Evolutionary conservation across 176 grass and related monocot species (phyloP).

Genomic region (Ensete ventricosum): DNA sequence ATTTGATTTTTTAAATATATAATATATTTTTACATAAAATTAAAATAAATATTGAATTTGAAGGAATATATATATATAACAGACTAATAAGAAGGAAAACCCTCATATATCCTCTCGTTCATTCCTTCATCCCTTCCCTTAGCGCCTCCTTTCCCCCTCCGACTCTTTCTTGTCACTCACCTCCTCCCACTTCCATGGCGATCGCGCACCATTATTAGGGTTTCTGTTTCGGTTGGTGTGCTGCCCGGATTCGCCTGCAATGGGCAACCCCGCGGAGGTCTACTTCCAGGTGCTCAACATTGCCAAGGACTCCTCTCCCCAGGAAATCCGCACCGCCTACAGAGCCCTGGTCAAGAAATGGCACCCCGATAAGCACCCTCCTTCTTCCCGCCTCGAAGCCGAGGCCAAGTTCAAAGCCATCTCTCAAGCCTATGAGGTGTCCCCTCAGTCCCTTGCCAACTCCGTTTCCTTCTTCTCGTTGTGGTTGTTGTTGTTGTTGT

Average conservation of each 20-base stretch:
- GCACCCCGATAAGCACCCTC: constrained; percentile 98
- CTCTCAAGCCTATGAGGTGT: constrained; percentile 87
- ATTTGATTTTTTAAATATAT: no score
- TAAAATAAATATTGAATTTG: no score
- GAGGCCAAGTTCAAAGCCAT: constrained; percentile 89
- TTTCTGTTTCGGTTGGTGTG: neutral
- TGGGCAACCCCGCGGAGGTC: constrained; percentile 72
- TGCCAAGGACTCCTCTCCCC: constrained; percentile 49
- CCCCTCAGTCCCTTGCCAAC: no score
- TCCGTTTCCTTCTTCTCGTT: neutral
- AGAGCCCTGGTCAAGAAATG: constrained; percentile 74
- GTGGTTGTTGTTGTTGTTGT: neutral
- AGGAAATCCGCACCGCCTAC: constrained; percentile 84
- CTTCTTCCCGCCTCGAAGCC: constrained; percentile 79
- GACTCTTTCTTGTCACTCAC: neutral
- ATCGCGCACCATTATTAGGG: no score
- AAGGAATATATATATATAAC: no score
- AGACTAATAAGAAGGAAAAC: no score
- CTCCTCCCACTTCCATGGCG: neutral
- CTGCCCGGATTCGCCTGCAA: neutral
- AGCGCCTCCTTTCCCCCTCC: neutral
- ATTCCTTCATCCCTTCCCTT: neutral
- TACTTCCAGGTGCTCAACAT: constrained; percentile 76
- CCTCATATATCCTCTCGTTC: no score
- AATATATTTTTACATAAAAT: no score